phyloP scores from a whole-genome alignment of 345 rosid genomes.

The Theobroma cacao region DNA sequence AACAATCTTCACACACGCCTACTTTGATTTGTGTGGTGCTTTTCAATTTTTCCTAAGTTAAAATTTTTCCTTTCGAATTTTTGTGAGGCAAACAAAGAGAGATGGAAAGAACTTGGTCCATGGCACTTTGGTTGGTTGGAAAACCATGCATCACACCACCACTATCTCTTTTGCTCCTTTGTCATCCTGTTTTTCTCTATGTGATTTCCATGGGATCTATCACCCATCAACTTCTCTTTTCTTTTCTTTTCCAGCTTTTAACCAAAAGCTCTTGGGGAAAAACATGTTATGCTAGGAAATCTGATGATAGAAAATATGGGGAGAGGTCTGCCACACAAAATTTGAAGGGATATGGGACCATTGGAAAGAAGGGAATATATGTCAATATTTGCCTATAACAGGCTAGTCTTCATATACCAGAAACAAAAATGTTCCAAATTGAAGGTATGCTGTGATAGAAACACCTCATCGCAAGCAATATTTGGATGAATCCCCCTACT shows the following conservation, averaged over 20 bases:
- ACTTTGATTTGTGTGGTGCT: neutral
- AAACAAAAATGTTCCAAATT: neutral
- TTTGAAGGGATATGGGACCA: neutral
- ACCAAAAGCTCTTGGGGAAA: neutral
- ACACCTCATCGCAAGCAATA: neutral
- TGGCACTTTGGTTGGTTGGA: constrained; percentile 31
- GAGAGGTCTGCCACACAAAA: neutral
- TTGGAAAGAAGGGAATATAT: neutral
- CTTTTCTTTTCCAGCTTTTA: neutral
- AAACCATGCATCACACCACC: neutral
- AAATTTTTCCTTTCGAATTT: too few species aligned
- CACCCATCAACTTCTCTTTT: neutral
- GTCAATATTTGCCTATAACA: neutral
- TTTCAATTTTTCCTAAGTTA: neutral
- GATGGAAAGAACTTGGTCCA: constrained; percentile 18
- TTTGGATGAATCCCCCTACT: neutral
- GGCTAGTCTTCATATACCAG: neutral
- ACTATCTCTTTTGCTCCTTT: constrained; percentile 6
- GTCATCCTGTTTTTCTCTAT: neutral
- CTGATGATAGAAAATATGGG: neutral
- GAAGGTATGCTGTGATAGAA: neutral
- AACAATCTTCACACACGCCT: neutral
- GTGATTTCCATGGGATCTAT: neutral
- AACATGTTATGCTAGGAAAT: neutral
- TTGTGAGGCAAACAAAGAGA: neutral